These are phyloP conservation scores for Lodderomyces beijingensis DNA, from an alignment of 1,139 yeast genomes.

Conservation along the genomic window DNA sequence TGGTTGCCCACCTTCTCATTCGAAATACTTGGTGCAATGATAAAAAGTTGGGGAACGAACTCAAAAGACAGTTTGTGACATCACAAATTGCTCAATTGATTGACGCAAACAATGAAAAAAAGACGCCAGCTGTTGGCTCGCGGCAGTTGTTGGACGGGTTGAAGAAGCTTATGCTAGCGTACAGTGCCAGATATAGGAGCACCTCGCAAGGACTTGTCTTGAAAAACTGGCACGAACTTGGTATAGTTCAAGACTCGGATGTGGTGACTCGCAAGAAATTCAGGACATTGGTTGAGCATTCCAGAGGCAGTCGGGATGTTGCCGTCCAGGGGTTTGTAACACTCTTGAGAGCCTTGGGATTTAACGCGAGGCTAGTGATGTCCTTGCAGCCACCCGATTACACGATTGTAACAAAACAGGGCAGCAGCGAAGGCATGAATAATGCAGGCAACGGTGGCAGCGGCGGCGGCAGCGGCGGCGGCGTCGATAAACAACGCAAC, in stretches of 20 bases:
- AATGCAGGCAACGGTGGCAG: background rate
- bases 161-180: slow-evolving; percentile 56
- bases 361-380: slow-evolving; percentile 70
- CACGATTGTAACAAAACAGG: slow-evolving; percentile 30
- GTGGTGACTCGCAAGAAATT: slow-evolving; percentile 37
- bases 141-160: slow-evolving; percentile 74
- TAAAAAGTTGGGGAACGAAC: slow-evolving; percentile 28
- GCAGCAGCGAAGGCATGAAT: slow-evolving; percentile 1
- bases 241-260: slow-evolving; percentile 22
- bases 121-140: slow-evolving; percentile 48
- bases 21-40: slow-evolving; percentile 77
- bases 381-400: slow-evolving; percentile 91
- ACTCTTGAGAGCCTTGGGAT: slow-evolving; percentile 62
- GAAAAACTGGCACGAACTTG: slow-evolving; percentile 59
- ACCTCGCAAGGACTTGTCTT: slow-evolving; percentile 41
- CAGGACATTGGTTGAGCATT: slow-evolving; percentile 32
- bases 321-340: slow-evolving; percentile 89
- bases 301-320: slow-evolving; percentile 71
- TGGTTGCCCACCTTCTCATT: slow-evolving; percentile 61
- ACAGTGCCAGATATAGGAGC: slow-evolving; percentile 57
- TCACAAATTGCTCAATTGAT: slow-evolving; percentile 42
- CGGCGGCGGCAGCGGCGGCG: slow-evolving; percentile 2
- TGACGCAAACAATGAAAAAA: slow-evolving; percentile 18
- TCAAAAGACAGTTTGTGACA: slow-evolving; percentile 30
- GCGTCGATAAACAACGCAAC: background rate